A percentile compares a stretch with the other conserved stretches of the same genome.
These are phyloP conservation scores for Penicillium sp. DNA, from an alignment of 2,329 filamentous ascomycete species.

Conservation along the genomic window DNA sequence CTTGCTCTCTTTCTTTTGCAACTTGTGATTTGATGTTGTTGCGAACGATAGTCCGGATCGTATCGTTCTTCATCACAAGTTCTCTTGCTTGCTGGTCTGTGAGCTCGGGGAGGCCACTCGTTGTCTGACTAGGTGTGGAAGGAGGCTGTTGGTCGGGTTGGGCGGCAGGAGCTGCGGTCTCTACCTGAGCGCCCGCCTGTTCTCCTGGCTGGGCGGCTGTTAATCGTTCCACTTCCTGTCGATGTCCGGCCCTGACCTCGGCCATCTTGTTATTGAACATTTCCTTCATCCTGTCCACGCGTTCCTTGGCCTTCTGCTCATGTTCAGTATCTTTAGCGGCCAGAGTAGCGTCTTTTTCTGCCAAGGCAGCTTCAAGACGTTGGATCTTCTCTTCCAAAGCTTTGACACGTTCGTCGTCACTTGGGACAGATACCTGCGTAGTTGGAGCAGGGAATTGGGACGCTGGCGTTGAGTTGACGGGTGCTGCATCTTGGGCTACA, in stretches of 20 bases:
- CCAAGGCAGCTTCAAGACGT: conserved; percentile 56
- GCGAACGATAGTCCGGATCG: conserved; percentile 54
- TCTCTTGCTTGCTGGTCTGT: conserved; percentile 56
- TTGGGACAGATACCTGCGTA: conserved; percentile 28
- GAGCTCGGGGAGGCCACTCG: conserved; percentile 46
- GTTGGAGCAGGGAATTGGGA: conserved; percentile 37
- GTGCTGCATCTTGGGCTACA: conserved; percentile 58
- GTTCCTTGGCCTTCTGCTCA: conserved; percentile 54
- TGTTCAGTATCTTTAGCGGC: conserved; percentile 56
- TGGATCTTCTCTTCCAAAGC: conserved; percentile 65
- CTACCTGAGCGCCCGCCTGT: conserved; percentile 16
- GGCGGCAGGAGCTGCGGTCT: conserved; percentile 29
- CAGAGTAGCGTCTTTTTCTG: conserved; percentile 52
- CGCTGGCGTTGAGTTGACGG: conserved; percentile 37
- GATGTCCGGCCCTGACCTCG: conserved; percentile 57
- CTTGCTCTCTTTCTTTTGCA: conserved; percentile 43
- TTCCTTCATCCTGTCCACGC: conserved; percentile 65
- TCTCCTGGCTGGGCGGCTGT: conserved; percentile 47
- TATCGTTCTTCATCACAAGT: conserved; percentile 56
- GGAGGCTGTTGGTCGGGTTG: conserved; percentile 30
- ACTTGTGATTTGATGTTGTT: conserved; percentile 63
- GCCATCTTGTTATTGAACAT: conserved; percentile 71
- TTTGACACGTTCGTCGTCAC: conserved; percentile 63
- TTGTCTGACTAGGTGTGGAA: conserved; percentile 36
- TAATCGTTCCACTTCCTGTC: conserved; percentile 55